phyloP scores from a whole-genome alignment of 768 basidiomycete species.

The Agrocybe pediades region DNA sequence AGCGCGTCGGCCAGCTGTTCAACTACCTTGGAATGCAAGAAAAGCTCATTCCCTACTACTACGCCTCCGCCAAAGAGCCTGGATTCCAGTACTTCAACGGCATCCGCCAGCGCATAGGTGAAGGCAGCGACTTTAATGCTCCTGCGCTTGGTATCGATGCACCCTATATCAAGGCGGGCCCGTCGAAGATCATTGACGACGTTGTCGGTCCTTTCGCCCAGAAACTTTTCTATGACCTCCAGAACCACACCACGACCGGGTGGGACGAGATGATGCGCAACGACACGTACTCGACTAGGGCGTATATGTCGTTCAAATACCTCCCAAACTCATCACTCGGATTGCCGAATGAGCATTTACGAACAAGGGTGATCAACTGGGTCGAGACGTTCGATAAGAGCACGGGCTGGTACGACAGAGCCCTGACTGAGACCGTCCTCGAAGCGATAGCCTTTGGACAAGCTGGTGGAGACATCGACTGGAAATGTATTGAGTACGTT shows the following conservation, averaged over 20 bases:
- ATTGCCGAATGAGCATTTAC: neutral
- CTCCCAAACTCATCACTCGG: conserved; percentile 10
- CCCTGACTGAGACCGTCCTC: conserved; percentile 36
- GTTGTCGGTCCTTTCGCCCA: conserved; percentile 22
- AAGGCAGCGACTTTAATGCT: conserved; percentile 5
- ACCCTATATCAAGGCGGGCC: conserved; percentile 14
- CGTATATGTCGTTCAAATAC: conserved; percentile 22
- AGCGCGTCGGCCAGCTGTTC: conserved; percentile 3
- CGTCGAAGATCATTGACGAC: conserved; percentile 13
- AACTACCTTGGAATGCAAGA: conserved; percentile 1
- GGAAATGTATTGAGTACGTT: conserved; percentile 11
- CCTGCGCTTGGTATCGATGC: conserved; percentile 10
- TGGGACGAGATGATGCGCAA: conserved; percentile 27
- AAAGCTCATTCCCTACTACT: neutral
- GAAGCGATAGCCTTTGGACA: conserved; percentile 13
- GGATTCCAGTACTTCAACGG: conserved; percentile 10
- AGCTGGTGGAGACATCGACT: neutral
- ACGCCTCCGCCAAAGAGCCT: neutral
- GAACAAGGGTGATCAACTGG: conserved; percentile 31
- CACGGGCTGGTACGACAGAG: conserved; percentile 33
- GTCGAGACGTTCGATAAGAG: conserved; percentile 32
- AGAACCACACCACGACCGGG: conserved; percentile 14
- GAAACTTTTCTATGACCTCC: conserved; percentile 24
- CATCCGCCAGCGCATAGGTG: conserved; percentile 5
- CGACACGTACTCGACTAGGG: conserved; percentile 30